A percentile compares a stretch with the other conserved stretches of the same genome.
Evolutionary conservation across 805 yeast genomes (phyloP).

Genomic region (Vanderwaltozyma polyspora): DNA sequence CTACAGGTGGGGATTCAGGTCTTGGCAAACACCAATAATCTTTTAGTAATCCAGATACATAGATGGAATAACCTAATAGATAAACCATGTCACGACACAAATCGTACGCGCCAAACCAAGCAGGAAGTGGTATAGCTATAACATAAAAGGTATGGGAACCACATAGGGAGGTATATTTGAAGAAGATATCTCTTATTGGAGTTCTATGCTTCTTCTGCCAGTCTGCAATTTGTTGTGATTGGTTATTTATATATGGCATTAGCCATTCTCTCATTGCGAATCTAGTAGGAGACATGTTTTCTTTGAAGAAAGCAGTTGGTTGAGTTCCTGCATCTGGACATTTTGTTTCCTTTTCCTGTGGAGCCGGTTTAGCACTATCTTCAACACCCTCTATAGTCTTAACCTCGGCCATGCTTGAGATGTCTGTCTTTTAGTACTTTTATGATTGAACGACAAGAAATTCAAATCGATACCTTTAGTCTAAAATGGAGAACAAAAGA

Average conservation of each 20-base stretch:
- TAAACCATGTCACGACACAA: constrained; percentile 59
- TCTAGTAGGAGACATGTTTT: constrained; percentile 44
- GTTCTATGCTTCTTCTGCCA: constrained; percentile 45
- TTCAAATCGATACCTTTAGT: no score
- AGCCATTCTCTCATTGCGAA: constrained; percentile 42
- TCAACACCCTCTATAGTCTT: no score
- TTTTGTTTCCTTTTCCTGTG: no score
- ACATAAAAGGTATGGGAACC: constrained; percentile 95
- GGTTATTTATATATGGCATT: constrained; percentile 50
- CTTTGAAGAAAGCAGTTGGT: constrained; percentile 52
- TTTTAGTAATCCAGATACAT: constrained; percentile 61
- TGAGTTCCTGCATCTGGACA: constrained; percentile 75
- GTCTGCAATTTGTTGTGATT: constrained; percentile 45
- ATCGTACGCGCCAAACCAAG: constrained; percentile 64
- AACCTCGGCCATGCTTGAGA: no score
- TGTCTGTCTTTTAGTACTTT: no score
- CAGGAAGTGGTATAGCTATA: constrained; percentile 71
- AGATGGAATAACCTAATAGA: constrained; percentile 50
- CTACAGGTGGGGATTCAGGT: constrained; percentile 85
- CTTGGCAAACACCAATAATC: constrained; percentile 87
- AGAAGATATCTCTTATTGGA: constrained; percentile 55
- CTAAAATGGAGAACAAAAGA: no score
- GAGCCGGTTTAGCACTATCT: no score
- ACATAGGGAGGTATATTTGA: constrained; percentile 78
- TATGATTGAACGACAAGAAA: no score